These are phyloP conservation scores for Dryas drummondii DNA, from an alignment of 306 rosid species.

Conservation along the genomic window DNA sequence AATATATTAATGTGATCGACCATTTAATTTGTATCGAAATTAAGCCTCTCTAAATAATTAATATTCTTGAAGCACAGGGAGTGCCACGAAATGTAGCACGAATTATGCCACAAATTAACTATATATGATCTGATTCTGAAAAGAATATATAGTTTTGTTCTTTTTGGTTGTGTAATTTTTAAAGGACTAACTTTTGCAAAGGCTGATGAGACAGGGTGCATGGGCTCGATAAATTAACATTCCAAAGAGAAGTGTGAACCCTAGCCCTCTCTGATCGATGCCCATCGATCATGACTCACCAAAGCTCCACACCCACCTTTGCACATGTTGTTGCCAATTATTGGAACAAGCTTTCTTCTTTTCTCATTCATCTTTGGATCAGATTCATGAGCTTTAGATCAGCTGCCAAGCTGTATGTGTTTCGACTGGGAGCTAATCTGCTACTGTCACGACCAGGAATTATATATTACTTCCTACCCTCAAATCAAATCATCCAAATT, in stretches of 20 bases:
- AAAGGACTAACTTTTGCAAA: conserved; percentile 38
- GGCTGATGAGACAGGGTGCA: conserved; percentile 37
- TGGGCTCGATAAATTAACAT: conserved; percentile 19
- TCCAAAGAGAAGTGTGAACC: background rate
- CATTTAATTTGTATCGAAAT: too few species aligned
- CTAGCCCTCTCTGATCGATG: too few species aligned
- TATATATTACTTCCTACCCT: too few species aligned
- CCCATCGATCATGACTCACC: too few species aligned
- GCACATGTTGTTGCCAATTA: conserved; percentile 29
- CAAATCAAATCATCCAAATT: background rate
- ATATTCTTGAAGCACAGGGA: too few species aligned
- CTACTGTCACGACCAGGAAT: background rate
- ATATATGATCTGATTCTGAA: too few species aligned
- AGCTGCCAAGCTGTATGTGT: background rate
- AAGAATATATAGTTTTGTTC: background rate
- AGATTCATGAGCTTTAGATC: conserved; percentile 9
- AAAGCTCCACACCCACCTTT: conserved; percentile 14
- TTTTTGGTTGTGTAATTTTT: conserved; percentile 10
- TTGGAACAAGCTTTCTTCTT: conserved; percentile 15
- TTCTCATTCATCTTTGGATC: conserved; percentile 19
- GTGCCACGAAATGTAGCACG: too few species aligned
- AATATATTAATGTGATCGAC: too few species aligned
- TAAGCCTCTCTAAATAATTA: too few species aligned
- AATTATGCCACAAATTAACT: too few species aligned
- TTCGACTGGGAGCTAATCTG: background rate